Base-by-base conservation (phyloP, 352 stramenopile species). In the Phytophthora citrophthora region DNA sequence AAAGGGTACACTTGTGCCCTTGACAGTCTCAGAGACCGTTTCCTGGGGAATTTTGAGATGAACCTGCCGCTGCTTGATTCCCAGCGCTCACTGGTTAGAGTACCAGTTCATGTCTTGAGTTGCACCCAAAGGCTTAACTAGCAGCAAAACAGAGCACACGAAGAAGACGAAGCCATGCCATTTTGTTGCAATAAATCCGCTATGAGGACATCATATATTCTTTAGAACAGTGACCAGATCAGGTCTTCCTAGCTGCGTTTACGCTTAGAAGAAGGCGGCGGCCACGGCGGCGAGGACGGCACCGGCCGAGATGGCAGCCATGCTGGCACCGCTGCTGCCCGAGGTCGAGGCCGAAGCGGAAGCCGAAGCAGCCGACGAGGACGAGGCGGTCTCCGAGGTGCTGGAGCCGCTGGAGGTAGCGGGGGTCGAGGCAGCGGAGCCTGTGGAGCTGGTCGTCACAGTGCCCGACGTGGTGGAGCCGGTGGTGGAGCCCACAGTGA, bases 191-290 rank as follows among this genome's bases (percentile, higher is more conserved):
- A 55, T 45, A 47, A 57, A 58, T 49, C 50, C 40, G 49, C 24
- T 26, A 68, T 44, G 24, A 44, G 32, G 40, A 58, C 38, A 64
- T 54, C 20, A 61, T 60, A 58, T 56, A 56, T 66, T 63, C 39
- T 53, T 67, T 55, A 56, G 59, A 68, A 71, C 34, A 15, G 62
- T n/a, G 43, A 15, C 45, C 16, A 65, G 50, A 56, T 49, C 36
- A 11, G 40, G 31, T 23, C 24, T 51, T 64, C 16, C 12, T 13
- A 24, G 10, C 53, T n/a, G 24, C 54, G 20, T 34, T 13, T 63
- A 64, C 31, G 54, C 47, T 67, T 79, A 79, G 55, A 79, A 71
- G 43, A 79, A 57, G 1, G 56, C 43, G 18, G 62, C 64, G 29
- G 51, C 59, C 16, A 70, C 51, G 18, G 63, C 67, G 11, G 41